Conservation (phyloP, 169 alveolate species). For the Plasmodium vivax region DNA sequence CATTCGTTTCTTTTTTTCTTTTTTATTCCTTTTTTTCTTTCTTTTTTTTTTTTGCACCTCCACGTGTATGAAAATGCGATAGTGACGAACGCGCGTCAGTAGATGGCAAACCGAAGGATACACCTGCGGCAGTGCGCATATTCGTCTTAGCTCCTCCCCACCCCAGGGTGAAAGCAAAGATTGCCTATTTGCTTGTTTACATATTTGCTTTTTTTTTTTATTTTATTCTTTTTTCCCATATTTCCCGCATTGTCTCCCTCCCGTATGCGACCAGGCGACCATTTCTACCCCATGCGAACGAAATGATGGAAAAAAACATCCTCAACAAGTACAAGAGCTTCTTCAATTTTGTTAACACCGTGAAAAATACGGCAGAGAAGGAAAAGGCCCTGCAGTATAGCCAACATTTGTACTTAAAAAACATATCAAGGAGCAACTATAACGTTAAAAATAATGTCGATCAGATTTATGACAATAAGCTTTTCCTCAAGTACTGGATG, state of each 20-base stretch:
- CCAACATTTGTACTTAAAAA: conserved; percentile 31
- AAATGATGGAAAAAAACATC: conserved; percentile 57
- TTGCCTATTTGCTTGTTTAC: background rate
- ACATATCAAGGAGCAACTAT: conserved; percentile 64
- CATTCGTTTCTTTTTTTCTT: background rate
- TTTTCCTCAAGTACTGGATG: conserved; percentile 67
- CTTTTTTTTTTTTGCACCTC: background rate
- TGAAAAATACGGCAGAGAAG: conserved; percentile 40
- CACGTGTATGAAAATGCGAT: background rate
- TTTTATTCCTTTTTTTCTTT: background rate
- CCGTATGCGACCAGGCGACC: background rate
- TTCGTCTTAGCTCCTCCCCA: background rate
- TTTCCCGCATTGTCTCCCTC: background rate
- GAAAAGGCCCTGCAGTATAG: conserved; percentile 30
- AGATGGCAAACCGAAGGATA: background rate
- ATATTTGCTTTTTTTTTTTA: background rate
- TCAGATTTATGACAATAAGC: conserved; percentile 58
- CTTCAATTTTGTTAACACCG: conserved; percentile 42
- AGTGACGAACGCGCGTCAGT: background rate
- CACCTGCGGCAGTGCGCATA: background rate
- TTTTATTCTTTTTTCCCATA: too few species aligned
- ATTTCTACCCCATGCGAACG: background rate
- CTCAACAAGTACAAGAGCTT: conserved; percentile 41
- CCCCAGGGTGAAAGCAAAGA: background rate
- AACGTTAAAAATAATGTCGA: conserved; percentile 50